phyloP scores from a whole-genome alignment of 306 rosid species.

The Calophaca sinica region DNA sequence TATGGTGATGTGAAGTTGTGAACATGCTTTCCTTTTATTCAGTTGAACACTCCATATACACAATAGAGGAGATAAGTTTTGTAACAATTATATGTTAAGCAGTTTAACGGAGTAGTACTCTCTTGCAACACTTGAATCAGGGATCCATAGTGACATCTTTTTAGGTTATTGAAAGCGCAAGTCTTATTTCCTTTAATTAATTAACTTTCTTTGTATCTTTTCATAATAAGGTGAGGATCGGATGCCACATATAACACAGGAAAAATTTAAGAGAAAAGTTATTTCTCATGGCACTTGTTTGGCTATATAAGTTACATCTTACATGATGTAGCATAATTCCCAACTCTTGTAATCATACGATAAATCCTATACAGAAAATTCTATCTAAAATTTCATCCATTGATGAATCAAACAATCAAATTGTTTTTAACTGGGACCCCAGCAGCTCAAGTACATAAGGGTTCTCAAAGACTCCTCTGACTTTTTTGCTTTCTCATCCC shows the following conservation, averaged over 20 bases:
- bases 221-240: background rate
- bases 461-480: slow-evolving; percentile 72
- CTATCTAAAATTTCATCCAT: background rate
- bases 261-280: slow-evolving; percentile 9
- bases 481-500: slow-evolving; percentile 57
- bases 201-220: background rate
- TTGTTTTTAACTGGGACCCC: slow-evolving; percentile 48
- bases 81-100: too few relatives aligned
- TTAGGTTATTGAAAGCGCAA: background rate
- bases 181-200: background rate
- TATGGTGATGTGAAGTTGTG: too few relatives aligned
- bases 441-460: slow-evolving; percentile 73
- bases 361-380: background rate
- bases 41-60: too few relatives aligned
- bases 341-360: background rate
- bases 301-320: background rate
- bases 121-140: too few relatives aligned
- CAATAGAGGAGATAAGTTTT: too few relatives aligned
- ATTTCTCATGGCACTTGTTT: background rate
- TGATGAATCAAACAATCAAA: background rate
- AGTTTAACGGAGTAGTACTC: too few relatives aligned
- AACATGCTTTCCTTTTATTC: too few relatives aligned
- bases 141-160: too few relatives aligned
- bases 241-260: slow-evolving; percentile 1
- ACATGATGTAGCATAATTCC: background rate